phyloP scores from a whole-genome alignment of 1,284 basidiomycete genomes.

The Volvariella volvacea region DNA sequence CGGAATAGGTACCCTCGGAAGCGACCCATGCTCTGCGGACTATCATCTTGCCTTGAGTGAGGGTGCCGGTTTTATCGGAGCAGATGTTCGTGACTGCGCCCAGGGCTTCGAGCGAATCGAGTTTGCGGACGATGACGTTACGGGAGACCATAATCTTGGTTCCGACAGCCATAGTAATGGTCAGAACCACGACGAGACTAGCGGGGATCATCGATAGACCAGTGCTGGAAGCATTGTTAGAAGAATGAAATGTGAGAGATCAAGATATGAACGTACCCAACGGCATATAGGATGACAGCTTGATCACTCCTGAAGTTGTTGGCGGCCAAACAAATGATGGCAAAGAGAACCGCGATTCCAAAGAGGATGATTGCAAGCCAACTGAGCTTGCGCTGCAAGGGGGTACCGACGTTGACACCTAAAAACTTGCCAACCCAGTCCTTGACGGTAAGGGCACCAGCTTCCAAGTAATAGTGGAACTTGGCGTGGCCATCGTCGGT shows the following conservation, averaged over 20 bases:
- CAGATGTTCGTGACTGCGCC: background rate
- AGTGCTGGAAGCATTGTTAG: background rate
- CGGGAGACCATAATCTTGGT: slow-evolving; percentile 34
- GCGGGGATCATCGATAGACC: slow-evolving; percentile 20
- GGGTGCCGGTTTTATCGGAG: slow-evolving; percentile 12
- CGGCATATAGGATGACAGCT: slow-evolving; percentile 28
- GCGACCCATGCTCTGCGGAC: slow-evolving; percentile 1
- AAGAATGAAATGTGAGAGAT: background rate
- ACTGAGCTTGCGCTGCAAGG: slow-evolving; percentile 42
- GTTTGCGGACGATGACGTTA: slow-evolving; percentile 9
- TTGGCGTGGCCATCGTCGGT: background rate
- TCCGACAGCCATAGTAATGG: slow-evolving; percentile 28
- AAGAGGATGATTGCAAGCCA: slow-evolving; percentile 46
- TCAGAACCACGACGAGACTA: slow-evolving; percentile 19
- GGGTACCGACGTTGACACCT: slow-evolving; percentile 22
- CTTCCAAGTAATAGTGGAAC: background rate
- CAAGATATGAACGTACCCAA: slow-evolving; percentile 12
- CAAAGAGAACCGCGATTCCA: slow-evolving; percentile 36
- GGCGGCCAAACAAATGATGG: slow-evolving; percentile 32
- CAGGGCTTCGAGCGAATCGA: background rate
- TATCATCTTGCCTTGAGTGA: slow-evolving; percentile 6
- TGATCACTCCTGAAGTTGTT: slow-evolving; percentile 31
- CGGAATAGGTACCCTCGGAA: background rate
- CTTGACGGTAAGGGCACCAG: background rate
- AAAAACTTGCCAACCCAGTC: background rate